phyloP scores from a whole-genome alignment of 306 rosid species.

The Astragalus glycyphyllos region DNA sequence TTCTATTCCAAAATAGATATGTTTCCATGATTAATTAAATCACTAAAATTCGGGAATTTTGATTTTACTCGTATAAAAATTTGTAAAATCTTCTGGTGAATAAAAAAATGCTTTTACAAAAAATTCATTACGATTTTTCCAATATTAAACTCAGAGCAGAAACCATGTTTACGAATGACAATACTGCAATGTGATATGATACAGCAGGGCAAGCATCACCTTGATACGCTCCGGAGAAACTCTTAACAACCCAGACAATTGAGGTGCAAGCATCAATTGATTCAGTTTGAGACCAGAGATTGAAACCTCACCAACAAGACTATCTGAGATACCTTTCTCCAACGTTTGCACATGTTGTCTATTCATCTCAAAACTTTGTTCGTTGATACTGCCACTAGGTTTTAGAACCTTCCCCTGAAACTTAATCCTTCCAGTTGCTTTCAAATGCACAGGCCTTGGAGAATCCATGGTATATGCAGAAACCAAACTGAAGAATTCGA shows the following conservation, averaged over 20 bases:
- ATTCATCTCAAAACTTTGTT: conserved; percentile 55
- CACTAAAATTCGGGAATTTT: background rate
- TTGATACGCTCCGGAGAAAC: conserved; percentile 72
- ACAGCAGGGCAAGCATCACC: conserved; percentile 52
- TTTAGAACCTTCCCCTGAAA: conserved; percentile 80
- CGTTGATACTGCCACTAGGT: conserved; percentile 47
- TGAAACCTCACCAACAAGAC: conserved; percentile 80
- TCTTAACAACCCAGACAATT: conserved; percentile 75
- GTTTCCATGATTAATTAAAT: background rate
- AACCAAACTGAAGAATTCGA: conserved; percentile 77
- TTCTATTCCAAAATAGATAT: background rate
- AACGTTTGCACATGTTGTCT: conserved; percentile 47
- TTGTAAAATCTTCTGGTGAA: background rate
- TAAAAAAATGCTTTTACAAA: background rate
- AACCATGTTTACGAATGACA: conserved; percentile 19
- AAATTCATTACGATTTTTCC: conserved; percentile 2
- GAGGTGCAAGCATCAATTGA: conserved; percentile 92
- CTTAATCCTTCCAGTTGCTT: conserved; percentile 85
- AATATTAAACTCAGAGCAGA: conserved; percentile 11
- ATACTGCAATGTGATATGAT: background rate
- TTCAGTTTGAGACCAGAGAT: conserved; percentile 89
- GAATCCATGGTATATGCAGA: conserved; percentile 75
- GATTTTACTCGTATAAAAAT: background rate
- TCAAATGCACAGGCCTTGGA: conserved; percentile 79
- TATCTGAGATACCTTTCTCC: conserved; percentile 54